Percentiles rank a stretch among this genome's conserved stretches.
These are phyloP conservation scores for Ogataea pilisensis DNA, from an alignment of 805 yeast genomes.

Conservation along the genomic window DNA sequence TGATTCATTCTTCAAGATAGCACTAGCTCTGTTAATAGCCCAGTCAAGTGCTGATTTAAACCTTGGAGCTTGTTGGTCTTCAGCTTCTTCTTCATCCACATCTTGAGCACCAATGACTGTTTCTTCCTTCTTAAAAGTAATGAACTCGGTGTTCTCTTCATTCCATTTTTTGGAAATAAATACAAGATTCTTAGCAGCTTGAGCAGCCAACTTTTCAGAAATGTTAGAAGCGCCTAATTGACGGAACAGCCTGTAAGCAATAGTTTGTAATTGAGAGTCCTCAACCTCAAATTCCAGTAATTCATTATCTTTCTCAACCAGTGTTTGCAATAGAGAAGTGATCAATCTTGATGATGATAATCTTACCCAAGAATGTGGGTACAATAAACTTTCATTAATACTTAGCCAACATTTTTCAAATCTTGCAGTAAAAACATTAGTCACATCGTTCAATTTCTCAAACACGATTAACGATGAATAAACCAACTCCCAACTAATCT, in stretches of 20 bases:
- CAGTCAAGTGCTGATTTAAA: constrained; percentile 47
- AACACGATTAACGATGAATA: constrained; percentile 57
- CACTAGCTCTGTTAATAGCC: constrained; percentile 58
- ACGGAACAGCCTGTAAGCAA: constrained; percentile 64
- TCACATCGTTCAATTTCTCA: constrained; percentile 16
- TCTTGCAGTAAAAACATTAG: constrained; percentile 37
- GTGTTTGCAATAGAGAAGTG: constrained; percentile 43
- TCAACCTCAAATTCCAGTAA: constrained; percentile 33
- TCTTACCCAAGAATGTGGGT: constrained; percentile 92
- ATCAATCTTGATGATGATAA: constrained; percentile 57
- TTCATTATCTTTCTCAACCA: constrained; percentile 13
- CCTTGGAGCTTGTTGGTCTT: constrained; percentile 4
- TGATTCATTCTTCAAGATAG: constrained; percentile 60
- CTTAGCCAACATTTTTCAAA: constrained; percentile 48
- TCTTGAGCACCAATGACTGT: constrained; percentile 22
- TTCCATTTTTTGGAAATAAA: constrained; percentile 62
- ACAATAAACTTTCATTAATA: constrained; percentile 55
- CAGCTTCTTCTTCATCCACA: constrained; percentile 24
- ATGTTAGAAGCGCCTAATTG: constrained; percentile 80
- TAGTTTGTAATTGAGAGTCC: constrained; percentile 50
- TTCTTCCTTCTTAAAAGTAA: constrained; percentile 14
- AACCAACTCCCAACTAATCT: constrained; percentile 70
- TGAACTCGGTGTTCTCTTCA: constrained; percentile 35
- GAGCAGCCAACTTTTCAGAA: constrained; percentile 56
- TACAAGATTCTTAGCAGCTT: constrained; percentile 64